These are phyloP conservation scores for Leptomonas seymouri DNA, from an alignment of 208 protist genomes.

Conservation along the genomic window DNA sequence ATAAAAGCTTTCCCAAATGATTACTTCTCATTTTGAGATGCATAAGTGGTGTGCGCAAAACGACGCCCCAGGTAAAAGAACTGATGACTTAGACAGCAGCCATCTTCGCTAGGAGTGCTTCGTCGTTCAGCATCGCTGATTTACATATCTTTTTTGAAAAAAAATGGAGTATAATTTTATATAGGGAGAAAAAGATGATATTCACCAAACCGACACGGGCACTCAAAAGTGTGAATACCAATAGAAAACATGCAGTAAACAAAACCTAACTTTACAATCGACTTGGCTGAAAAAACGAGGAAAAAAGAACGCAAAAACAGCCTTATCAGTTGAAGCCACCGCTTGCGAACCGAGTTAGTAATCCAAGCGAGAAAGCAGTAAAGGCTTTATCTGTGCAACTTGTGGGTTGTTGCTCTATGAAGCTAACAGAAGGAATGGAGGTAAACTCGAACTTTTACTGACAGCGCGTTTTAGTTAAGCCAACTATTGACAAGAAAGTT, in stretches of 20 bases:
- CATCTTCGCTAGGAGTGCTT: constrained; percentile 8
- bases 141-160: background rate
- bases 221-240: constrained; percentile 20
- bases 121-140: constrained; percentile 1
- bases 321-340: constrained; percentile 6
- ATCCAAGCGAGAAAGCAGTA: constrained; percentile 6
- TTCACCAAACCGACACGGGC: constrained; percentile 5
- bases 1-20: no score
- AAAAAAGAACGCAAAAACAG: constrained; percentile 3
- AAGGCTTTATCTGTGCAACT: constrained; percentile 1
- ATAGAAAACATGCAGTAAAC: background rate
- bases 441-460: background rate
- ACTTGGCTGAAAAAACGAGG: background rate
- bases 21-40: background rate
- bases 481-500: background rate
- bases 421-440: constrained; percentile 5
- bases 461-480: background rate
- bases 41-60: background rate
- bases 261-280: constrained; percentile 1
- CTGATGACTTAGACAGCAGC: constrained; percentile 1
- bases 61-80: background rate
- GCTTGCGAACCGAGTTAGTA: background rate
- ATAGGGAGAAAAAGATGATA: constrained; percentile 20
- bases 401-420: constrained; percentile 11
- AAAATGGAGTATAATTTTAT: background rate